Percentiles rank a stretch among this genome's conserved stretches.
Conservation (phyloP, 371 early-diverging fungal species). For the Mucor saturninus region DNA sequence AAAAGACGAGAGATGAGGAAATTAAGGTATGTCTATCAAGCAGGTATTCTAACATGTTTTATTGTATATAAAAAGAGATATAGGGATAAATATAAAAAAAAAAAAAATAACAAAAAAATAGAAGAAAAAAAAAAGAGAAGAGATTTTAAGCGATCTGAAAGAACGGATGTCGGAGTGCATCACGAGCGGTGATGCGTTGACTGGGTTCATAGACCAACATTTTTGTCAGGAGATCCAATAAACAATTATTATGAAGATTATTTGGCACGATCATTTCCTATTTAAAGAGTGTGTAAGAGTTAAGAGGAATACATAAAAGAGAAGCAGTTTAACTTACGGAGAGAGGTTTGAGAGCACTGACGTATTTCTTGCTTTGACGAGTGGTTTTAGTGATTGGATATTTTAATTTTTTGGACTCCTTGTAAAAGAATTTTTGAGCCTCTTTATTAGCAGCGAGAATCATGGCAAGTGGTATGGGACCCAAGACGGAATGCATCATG, state of each 20-base stretch:
- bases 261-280: slow-evolving; percentile 42
- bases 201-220: slow-evolving; percentile 90
- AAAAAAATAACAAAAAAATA: not conserved
- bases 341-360: slow-evolving; percentile 62
- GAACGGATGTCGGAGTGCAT: slow-evolving; percentile 83
- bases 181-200: slow-evolving; percentile 81
- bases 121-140: not conserved
- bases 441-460: slow-evolving; percentile 38
- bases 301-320: not conserved
- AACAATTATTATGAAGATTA: slow-evolving; percentile 27
- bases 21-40: too few relatives aligned
- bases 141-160: slow-evolving; percentile 42
- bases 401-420: slow-evolving; percentile 48
- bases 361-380: slow-evolving; percentile 65
- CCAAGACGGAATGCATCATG: slow-evolving; percentile 72
- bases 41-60: too few relatives aligned
- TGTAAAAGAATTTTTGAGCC: slow-evolving; percentile 62
- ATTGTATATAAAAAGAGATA: not conserved
- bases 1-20: too few relatives aligned
- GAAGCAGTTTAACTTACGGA: slow-evolving; percentile 43
- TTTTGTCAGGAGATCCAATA: slow-evolving; percentile 71
- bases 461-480: slow-evolving; percentile 28
- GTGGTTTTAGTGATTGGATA: slow-evolving; percentile 68
- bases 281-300: not conserved
- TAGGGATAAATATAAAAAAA: not conserved